Conservation (phyloP, 371 early-diverging fungal species). For the Chytridiales sp. region DNA sequence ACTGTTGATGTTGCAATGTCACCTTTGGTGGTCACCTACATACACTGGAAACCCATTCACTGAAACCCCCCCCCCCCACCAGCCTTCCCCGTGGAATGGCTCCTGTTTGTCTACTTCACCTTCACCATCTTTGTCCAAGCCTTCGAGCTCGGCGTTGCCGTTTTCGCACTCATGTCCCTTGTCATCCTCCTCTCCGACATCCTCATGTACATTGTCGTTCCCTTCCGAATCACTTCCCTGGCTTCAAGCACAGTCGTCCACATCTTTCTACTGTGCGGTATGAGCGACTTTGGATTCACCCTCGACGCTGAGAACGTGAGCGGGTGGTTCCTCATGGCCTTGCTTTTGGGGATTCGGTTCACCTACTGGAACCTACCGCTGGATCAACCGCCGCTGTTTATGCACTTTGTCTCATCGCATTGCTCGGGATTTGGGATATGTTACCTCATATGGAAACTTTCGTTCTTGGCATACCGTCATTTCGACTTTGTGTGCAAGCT, state of each 20-base stretch:
- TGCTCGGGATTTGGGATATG: constrained; percentile 49
- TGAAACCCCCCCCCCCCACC: too few species aligned
- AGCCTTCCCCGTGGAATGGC: constrained; percentile 54
- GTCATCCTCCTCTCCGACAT: constrained; percentile 44
- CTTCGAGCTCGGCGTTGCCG: constrained; percentile 43
- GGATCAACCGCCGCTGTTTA: constrained; percentile 32
- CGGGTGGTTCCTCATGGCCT: constrained; percentile 45
- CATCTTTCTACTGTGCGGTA: constrained; percentile 48
- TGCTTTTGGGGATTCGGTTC: constrained; percentile 48
- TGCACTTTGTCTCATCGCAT: constrained; percentile 51
- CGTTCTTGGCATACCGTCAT: constrained; percentile 37
- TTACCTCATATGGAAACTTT: constrained; percentile 45
- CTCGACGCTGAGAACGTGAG: constrained; percentile 28
- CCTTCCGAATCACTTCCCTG: constrained; percentile 45
- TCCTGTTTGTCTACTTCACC: constrained; percentile 51
- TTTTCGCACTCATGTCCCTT: constrained; percentile 42
- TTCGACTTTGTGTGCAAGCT: constrained; percentile 44
- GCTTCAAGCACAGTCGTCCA: constrained; percentile 49
- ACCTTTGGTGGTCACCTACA: too few species aligned
- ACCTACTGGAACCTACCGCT: constrained; percentile 36
- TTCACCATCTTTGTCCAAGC: constrained; percentile 47
- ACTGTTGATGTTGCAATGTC: too few species aligned
- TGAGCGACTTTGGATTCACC: constrained; percentile 45
- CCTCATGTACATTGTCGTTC: constrained; percentile 40
- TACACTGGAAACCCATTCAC: too few species aligned